Evolutionary conservation across 441 rosid genomes (phyloP).

Genomic region (Codiaeum variegatum): DNA sequence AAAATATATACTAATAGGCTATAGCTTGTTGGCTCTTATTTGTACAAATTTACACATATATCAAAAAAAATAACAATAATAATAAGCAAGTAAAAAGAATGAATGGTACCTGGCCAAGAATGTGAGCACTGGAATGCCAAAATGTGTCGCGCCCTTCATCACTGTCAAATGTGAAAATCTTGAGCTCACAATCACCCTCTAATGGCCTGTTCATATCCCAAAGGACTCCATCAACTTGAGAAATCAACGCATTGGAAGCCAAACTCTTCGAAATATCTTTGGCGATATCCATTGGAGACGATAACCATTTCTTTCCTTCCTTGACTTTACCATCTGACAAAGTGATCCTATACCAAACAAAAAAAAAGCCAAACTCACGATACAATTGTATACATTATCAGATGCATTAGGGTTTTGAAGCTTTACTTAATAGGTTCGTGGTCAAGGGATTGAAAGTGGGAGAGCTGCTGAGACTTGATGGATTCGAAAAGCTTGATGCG

Average conservation of each 20-base stretch:
- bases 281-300: slow-evolving; percentile 80
- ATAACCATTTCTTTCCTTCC: slow-evolving; percentile 77
- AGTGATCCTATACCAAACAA: background rate
- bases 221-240: slow-evolving; percentile 65
- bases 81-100: background rate
- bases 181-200: slow-evolving; percentile 73
- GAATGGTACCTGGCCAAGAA: slow-evolving; percentile 80
- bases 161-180: slow-evolving; percentile 63
- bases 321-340: slow-evolving; percentile 52
- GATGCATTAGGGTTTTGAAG: background rate
- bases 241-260: slow-evolving; percentile 71
- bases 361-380: background rate
- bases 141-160: slow-evolving; percentile 94
- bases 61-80: background rate
- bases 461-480: slow-evolving; percentile 58
- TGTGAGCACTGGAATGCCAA: slow-evolving; percentile 99
- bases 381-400: background rate
- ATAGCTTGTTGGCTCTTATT: no score
- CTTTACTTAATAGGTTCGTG: background rate
- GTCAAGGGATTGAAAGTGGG: background rate
- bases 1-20: no score
- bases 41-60: no score
- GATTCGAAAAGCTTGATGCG: slow-evolving; percentile 67
- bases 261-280: slow-evolving; percentile 40
- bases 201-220: slow-evolving; percentile 91